A percentile compares a stretch with the other conserved stretches of the same genome.
Evolutionary conservation across 1,139 yeast genomes (phyloP).

Genomic region (Meyerozyma elateridarum): DNA sequence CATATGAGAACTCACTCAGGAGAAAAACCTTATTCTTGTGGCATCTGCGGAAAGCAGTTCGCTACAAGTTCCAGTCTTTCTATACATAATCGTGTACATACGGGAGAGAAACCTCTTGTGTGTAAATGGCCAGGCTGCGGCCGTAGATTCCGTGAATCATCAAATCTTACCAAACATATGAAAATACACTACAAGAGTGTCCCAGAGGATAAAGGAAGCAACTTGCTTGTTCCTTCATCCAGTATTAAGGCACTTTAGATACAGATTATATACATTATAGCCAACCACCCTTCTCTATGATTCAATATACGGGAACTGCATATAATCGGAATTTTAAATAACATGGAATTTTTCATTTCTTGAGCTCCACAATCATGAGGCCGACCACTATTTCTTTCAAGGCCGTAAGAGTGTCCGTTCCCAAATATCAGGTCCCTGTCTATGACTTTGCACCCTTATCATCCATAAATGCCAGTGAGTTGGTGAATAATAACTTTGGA

Average conservation of each 20-base stretch:
- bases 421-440: not conserved
- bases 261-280: not conserved
- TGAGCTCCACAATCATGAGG: constrained; percentile 1
- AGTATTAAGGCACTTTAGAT: too few relatives aligned
- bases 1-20: constrained; percentile 89
- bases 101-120: constrained; percentile 69
- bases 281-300: not conserved
- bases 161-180: constrained; percentile 86
- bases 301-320: too few relatives aligned
- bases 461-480: not conserved
- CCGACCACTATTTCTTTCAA: not conserved
- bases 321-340: too few relatives aligned
- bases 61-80: constrained; percentile 53
- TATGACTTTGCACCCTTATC: constrained; percentile 1
- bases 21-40: constrained; percentile 53
- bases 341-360: too few relatives aligned
- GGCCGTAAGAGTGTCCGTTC: constrained; percentile 1
- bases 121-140: constrained; percentile 82
- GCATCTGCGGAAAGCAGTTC: constrained; percentile 45
- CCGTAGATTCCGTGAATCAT: constrained; percentile 81
- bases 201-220: not conserved
- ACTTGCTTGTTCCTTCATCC: not conserved
- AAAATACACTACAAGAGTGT: constrained; percentile 50
- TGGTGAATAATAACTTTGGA: constrained; percentile 27
- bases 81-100: constrained; percentile 51